Evolutionary conservation across 768 basidiomycete species (phyloP).

Genomic region (Termitomyces sp.): DNA sequence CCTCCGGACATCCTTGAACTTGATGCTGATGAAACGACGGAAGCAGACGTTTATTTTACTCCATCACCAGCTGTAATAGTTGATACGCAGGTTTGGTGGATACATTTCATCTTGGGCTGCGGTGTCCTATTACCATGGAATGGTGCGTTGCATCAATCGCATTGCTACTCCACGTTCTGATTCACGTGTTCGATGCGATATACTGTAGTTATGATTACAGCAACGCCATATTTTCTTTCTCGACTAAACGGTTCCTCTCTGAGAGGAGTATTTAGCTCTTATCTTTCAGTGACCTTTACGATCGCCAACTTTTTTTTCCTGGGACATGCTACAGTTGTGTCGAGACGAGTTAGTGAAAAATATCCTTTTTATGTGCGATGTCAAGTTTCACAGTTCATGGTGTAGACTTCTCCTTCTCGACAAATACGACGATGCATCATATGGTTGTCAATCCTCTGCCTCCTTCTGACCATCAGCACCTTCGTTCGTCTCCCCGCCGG

Average conservation of each 20-base stretch:
- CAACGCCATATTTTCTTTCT: slow-evolving; percentile 75
- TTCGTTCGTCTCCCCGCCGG: slow-evolving; percentile 50
- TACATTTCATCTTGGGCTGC: slow-evolving; percentile 53
- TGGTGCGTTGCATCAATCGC: slow-evolving; percentile 41
- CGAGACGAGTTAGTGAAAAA: slow-evolving; percentile 51
- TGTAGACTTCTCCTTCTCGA: slow-evolving; percentile 57
- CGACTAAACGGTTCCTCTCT: slow-evolving; percentile 58
- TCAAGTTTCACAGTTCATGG: not conserved
- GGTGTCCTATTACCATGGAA: slow-evolving; percentile 89
- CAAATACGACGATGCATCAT: slow-evolving; percentile 49
- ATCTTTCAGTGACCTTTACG: slow-evolving; percentile 59
- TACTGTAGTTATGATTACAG: slow-evolving; percentile 79
- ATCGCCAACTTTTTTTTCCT: slow-evolving; percentile 64
- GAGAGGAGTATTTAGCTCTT: slow-evolving; percentile 57
- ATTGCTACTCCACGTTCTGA: not conserved
- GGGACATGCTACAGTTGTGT: slow-evolving; percentile 66
- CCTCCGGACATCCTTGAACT: slow-evolving; percentile 21
- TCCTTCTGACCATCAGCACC: slow-evolving; percentile 64
- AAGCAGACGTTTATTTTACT: slow-evolving; percentile 12
- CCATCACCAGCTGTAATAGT: slow-evolving; percentile 22
- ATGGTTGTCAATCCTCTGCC: slow-evolving; percentile 46
- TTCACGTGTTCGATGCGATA: not conserved
- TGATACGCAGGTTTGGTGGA: slow-evolving; percentile 43
- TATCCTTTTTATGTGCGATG: not conserved
- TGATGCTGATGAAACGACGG: slow-evolving; percentile 25